phyloP scores from a whole-genome alignment of 1,284 basidiomycete species.

The Cronartium quercuum region DNA sequence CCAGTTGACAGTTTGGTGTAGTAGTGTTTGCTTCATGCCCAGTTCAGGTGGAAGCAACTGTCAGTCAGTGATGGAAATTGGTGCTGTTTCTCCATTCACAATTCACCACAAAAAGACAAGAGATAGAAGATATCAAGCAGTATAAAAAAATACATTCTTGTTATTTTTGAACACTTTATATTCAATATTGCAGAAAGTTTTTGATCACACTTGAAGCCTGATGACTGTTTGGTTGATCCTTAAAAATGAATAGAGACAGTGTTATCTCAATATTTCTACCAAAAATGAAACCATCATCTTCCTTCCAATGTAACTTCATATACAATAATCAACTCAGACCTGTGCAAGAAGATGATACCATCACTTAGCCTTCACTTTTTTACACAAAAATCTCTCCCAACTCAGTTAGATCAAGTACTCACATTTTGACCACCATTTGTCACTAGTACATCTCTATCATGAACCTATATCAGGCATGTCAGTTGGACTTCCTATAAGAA shows the following conservation, averaged over 20 bases:
- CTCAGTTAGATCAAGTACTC: neutral
- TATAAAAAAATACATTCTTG: no score
- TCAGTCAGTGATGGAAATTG: neutral
- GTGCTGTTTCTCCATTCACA: neutral
- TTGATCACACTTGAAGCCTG: slow-evolving; percentile 16
- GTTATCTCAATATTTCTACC: neutral
- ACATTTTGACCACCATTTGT: slow-evolving; percentile 5
- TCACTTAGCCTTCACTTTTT: neutral
- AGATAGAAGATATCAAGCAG: no score
- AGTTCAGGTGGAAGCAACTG: no score
- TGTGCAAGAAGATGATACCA: neutral
- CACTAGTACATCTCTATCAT: slow-evolving; percentile 26
- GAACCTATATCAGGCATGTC: slow-evolving; percentile 4
- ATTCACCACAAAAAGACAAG: neutral
- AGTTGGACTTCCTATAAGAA: no score
- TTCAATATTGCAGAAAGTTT: no score
- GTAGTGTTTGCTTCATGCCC: slow-evolving; percentile 33
- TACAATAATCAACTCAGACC: slow-evolving; percentile 39
- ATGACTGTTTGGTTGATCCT: slow-evolving; percentile 21
- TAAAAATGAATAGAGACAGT: slow-evolving; percentile 15
- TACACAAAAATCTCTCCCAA: neutral
- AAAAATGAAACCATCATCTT: slow-evolving; percentile 21
- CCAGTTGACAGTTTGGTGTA: slow-evolving; percentile 17
- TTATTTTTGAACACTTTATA: no score
- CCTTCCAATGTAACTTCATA: slow-evolving; percentile 24